phyloP scores from a whole-genome alignment of 257 asterid species.

The Nicotiana undulata region DNA sequence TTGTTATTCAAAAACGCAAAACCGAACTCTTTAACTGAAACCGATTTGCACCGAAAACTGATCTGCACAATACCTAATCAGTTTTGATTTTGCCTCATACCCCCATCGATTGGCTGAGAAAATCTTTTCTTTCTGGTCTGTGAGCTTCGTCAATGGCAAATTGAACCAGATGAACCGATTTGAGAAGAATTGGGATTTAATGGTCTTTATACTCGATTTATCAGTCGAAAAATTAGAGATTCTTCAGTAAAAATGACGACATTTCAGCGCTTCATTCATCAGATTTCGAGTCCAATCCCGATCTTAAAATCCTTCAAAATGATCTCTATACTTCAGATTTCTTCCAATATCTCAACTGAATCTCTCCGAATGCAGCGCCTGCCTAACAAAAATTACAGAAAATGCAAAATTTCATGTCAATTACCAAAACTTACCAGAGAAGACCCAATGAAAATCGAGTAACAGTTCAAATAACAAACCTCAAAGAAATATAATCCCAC shows the following conservation, averaged over 20 bases:
- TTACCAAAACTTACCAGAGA: background rate
- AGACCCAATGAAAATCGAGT: background rate
- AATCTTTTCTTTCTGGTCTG: background rate
- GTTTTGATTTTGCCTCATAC: background rate
- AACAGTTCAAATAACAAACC: background rate
- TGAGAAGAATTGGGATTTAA: background rate
- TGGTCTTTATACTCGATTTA: background rate
- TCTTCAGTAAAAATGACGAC: slow-evolving; percentile 10
- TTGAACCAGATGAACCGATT: background rate
- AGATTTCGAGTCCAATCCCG: background rate
- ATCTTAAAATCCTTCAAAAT: background rate
- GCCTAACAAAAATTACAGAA: background rate
- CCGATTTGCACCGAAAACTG: background rate
- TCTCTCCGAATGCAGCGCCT: background rate
- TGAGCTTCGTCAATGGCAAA: background rate
- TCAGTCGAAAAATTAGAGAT: background rate
- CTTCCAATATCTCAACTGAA: background rate
- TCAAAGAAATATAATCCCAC: background rate
- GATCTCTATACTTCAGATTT: slow-evolving; percentile 4
- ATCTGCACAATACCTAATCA: background rate
- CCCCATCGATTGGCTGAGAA: background rate
- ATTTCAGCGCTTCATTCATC: background rate
- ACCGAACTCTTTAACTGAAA: background rate
- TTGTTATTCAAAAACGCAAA: background rate
- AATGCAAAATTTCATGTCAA: background rate